Evolutionary conservation across 495 filamentous ascomycete genomes (phyloP).

Genomic region (Evernia prunastri): DNA sequence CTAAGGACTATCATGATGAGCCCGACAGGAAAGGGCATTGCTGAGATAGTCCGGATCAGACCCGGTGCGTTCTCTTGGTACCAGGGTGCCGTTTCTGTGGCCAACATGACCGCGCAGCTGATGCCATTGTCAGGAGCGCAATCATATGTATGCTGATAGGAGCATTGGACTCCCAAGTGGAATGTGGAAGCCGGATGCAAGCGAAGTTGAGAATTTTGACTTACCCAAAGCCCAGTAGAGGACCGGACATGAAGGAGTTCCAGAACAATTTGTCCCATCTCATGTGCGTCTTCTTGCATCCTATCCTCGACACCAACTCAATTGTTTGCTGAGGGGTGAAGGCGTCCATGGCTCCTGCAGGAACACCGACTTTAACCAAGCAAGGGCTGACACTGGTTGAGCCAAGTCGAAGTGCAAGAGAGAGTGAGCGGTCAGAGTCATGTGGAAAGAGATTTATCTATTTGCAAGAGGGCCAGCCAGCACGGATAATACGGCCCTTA

Average conservation of each 20-base stretch:
- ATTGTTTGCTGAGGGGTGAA: slow-evolving; percentile 25
- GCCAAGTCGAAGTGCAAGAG: not conserved
- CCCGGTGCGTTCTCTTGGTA: slow-evolving; percentile 55
- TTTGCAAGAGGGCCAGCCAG: not conserved
- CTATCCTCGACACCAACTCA: slow-evolving; percentile 28
- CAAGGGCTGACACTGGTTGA: not conserved
- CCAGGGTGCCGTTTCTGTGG: slow-evolving; percentile 51
- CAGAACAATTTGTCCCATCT: slow-evolving; percentile 48
- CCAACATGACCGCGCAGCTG: slow-evolving; percentile 44
- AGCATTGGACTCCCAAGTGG: not conserved
- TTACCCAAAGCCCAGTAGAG: slow-evolving; percentile 43
- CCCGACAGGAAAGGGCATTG: slow-evolving; percentile 53
- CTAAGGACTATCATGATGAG: slow-evolving; percentile 55
- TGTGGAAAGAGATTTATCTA: not conserved
- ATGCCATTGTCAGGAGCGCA: not conserved
- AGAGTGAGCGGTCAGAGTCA: not conserved
- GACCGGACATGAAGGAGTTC: slow-evolving; percentile 48
- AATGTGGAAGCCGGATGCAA: not conserved
- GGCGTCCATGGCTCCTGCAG: slow-evolving; percentile 18
- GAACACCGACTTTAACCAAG: not conserved
- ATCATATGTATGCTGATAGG: not conserved
- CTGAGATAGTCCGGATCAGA: slow-evolving; percentile 49
- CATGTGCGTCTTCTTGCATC: slow-evolving; percentile 47
- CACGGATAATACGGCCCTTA: not conserved
- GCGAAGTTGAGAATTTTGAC: not conserved